Conservation (phyloP, 2,329 filamentous ascomycete species). For the Colletotrichum paranaense region DNA sequence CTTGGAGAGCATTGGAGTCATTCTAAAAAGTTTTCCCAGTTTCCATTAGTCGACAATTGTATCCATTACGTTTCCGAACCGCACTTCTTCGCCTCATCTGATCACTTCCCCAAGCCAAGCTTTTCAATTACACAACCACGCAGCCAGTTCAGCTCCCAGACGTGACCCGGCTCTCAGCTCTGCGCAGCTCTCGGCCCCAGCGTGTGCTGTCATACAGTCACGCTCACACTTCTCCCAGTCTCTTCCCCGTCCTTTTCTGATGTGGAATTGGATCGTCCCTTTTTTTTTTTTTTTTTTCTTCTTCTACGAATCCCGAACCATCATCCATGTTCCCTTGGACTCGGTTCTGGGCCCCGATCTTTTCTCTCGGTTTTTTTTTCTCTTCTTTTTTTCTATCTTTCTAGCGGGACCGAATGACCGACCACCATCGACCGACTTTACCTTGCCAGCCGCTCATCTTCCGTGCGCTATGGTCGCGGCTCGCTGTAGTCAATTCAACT, state of each 20-base stretch:
- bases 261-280: background rate
- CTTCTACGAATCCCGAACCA: background rate
- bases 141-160: background rate
- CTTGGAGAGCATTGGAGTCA: too few species aligned
- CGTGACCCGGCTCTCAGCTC: background rate
- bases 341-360: background rate
- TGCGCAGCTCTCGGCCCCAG: constrained; percentile 18
- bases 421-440: background rate
- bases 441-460: constrained; percentile 3
- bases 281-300: background rate
- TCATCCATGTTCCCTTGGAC: constrained; percentile 5
- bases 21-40: constrained; percentile 30
- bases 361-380: background rate
- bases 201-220: constrained; percentile 1
- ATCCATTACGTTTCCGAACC: constrained; percentile 44
- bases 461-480: background rate
- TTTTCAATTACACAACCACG: constrained; percentile 10
- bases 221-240: background rate
- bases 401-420: background rate
- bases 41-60: constrained; percentile 35
- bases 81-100: constrained; percentile 33
- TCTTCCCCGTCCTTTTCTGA: background rate
- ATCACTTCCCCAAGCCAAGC: constrained; percentile 26
- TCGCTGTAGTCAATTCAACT: background rate
- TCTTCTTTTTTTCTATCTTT: background rate